Evolutionary conservation across 257 asterid species (phyloP).

Genomic region (Pogostemon cablin): DNA sequence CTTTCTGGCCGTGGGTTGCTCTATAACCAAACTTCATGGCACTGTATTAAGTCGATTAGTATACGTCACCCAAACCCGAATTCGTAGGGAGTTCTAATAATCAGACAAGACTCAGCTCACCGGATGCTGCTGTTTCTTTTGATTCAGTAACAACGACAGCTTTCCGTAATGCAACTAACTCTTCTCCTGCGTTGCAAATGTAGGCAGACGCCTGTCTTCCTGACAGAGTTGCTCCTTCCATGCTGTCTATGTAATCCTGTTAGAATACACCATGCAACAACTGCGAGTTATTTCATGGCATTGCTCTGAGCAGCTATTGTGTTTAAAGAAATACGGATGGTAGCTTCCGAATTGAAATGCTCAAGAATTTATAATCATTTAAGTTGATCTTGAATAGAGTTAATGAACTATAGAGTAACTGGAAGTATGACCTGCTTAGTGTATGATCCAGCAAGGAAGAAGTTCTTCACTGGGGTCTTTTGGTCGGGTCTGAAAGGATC

Average conservation of each 20-base stretch:
- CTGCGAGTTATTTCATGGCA: not conserved
- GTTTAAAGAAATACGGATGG: not conserved
- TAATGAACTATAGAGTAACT: not conserved
- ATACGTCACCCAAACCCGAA: not conserved
- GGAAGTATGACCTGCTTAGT: constrained; percentile 76
- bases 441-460: constrained; percentile 98
- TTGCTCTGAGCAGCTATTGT: not conserved
- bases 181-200: constrained; percentile 86
- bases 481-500: constrained; percentile 99
- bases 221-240: constrained; percentile 98
- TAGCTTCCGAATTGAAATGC: not conserved
- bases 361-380: not conserved
- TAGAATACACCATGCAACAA: not conserved
- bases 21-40: not conserved
- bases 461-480: constrained; percentile 86
- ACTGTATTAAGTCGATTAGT: not conserved
- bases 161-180: constrained; percentile 61
- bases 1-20: not conserved
- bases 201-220: constrained; percentile 94
- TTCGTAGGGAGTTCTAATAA: constrained; percentile 1
- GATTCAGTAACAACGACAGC: constrained; percentile 38
- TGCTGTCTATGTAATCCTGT: constrained; percentile 98
- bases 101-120: constrained; percentile 64
- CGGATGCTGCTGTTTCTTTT: constrained; percentile 40
- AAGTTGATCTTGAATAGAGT: not conserved